phyloP scores from a whole-genome alignment of 2,329 filamentous ascomycete genomes.

The Colletotrichum theobromicola region DNA sequence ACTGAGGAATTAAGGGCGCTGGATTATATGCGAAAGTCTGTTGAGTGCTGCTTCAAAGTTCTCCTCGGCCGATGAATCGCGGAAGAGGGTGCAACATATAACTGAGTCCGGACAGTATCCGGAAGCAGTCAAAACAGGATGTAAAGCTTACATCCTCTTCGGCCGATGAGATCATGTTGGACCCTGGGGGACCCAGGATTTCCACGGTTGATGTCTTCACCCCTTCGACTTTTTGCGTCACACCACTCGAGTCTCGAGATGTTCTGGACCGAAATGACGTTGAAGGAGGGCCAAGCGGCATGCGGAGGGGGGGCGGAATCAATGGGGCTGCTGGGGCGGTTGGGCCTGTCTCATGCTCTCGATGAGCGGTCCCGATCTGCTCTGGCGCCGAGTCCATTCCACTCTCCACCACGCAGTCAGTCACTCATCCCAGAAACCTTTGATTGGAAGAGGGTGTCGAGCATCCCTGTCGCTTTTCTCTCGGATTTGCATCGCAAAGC shows the following conservation, averaged over 20 bases:
- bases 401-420: background rate
- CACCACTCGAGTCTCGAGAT: slow-evolving; percentile 9
- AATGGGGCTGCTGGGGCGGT: slow-evolving; percentile 12
- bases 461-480: slow-evolving; percentile 1
- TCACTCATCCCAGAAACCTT: background rate
- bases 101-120: slow-evolving; percentile 16
- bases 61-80: background rate
- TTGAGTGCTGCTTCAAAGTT: background rate
- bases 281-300: slow-evolving; percentile 25
- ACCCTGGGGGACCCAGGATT: slow-evolving; percentile 20
- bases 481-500: slow-evolving; percentile 1
- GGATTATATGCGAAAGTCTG: background rate
- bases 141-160: slow-evolving; percentile 16
- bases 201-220: background rate
- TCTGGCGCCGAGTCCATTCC: background rate
- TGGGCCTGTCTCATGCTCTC: slow-evolving; percentile 15
- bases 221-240: slow-evolving; percentile 14
- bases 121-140: slow-evolving; percentile 22
- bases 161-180: slow-evolving; percentile 26
- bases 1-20: background rate
- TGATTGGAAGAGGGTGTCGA: background rate
- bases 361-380: slow-evolving; percentile 13
- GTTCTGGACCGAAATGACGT: slow-evolving; percentile 30
- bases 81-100: slow-evolving; percentile 23
- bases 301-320: slow-evolving; percentile 14